Evolutionary conservation across 768 basidiomycete species (phyloP), one percentile per base, ranked within the genome.

Genomic region (Pleurotus platypus): DNA sequence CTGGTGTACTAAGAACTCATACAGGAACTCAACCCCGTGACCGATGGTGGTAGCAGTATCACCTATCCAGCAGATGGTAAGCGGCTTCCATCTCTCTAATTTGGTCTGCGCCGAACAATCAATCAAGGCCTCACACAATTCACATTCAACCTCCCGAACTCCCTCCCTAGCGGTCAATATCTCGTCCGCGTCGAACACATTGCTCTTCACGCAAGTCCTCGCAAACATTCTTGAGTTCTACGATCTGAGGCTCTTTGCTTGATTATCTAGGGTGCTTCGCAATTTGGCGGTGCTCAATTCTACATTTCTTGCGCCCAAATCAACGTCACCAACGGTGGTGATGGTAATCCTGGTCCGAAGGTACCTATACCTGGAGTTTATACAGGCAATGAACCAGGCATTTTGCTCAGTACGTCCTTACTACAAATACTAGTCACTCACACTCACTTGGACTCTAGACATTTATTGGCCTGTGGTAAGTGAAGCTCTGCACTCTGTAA

Each of bases 21-120:
- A 13, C n/a, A 50, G 49, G 57, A 81, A 66, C 72, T 80, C 58
- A 66, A 69, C 8, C 76, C 79, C 0, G 68, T 73, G 46, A 81
- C 78, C 24, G 65, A 81, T 62, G 78, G 78, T 40, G 78, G 79
- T 43, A 64, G 49, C 35, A 71, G 68, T 46, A 82, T 81, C 65
- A 69, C 68, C 35, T 82, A 72, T 70, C 80, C 79, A 38, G 72
- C 77, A 20, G 62, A 75, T 57, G 74, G 76, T 71, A 57, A 51
- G 65, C 61, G n/a, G 35, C 15, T 46, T 43, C 22, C 13, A 30
- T 42, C 38, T 54, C 48, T 59, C 50, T 30, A 46, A 18, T 16
- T 4, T n/a, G 18, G 9, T 9, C 2, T 35, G 15, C 5, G 26
- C 15, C 12, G 45, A 55, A 38, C 6, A 16, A 3, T 24, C 12